phyloP scores from a whole-genome alignment of 1,284 basidiomycete genomes.

The Tylopilus orsonianus region DNA sequence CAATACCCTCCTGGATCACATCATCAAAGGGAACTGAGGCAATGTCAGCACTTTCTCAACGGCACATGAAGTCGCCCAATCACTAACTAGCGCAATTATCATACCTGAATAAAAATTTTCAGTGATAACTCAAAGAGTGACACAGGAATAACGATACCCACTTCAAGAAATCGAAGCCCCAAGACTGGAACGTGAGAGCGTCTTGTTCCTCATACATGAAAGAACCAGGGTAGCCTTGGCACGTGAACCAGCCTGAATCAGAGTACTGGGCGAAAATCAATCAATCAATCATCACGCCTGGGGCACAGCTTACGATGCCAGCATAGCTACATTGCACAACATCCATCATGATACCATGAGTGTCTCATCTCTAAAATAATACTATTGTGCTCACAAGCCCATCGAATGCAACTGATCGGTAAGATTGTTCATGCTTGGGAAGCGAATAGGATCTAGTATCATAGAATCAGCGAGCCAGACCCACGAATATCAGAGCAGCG shows the following conservation, averaged over 20 bases:
- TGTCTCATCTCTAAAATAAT: not conserved
- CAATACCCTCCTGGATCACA: constrained; percentile 49
- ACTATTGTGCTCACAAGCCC: constrained; percentile 44
- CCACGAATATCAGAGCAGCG: constrained; percentile 37
- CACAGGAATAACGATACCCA: constrained; percentile 29
- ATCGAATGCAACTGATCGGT: constrained; percentile 50
- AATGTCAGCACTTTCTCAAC: constrained; percentile 8
- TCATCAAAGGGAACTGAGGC: constrained; percentile 48
- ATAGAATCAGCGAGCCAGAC: constrained; percentile 15
- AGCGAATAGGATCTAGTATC: constrained; percentile 24
- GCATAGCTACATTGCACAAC: constrained; percentile 39
- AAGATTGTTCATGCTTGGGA: constrained; percentile 48
- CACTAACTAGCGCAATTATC: constrained; percentile 50
- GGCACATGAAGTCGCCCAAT: not conserved
- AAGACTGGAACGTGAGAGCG: constrained; percentile 38
- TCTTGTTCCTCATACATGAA: constrained; percentile 31
- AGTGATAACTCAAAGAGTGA: not conserved
- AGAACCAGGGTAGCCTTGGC: constrained; percentile 30
- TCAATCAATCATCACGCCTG: not conserved
- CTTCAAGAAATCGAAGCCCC: constrained; percentile 63
- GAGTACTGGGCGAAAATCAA: constrained; percentile 25
- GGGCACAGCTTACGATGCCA: constrained; percentile 43
- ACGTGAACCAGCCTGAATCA: constrained; percentile 36
- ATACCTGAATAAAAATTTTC: constrained; percentile 38
- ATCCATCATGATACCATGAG: too few species aligned